Conservation (phyloP, 1,284 basidiomycete species). For the Grifola frondosa region DNA sequence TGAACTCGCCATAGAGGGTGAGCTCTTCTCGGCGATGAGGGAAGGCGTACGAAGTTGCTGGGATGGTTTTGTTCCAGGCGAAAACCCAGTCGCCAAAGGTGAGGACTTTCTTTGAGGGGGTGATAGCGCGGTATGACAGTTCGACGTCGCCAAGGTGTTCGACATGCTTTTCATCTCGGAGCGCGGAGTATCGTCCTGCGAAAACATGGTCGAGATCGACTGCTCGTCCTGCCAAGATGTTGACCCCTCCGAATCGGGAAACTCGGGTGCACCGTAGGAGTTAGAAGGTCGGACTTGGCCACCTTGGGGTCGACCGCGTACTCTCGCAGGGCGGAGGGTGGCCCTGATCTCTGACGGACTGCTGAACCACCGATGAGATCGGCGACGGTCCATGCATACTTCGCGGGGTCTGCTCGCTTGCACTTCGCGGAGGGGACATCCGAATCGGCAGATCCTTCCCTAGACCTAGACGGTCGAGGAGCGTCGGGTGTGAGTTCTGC, state of each 20-base stretch:
- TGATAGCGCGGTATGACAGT: neutral
- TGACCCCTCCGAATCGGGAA: neutral
- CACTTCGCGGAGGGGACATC: too few relatives aligned
- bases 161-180: neutral
- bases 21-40: neutral
- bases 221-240: neutral
- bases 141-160: neutral
- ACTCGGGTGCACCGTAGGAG: neutral
- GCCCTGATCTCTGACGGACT: too few relatives aligned
- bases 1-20: neutral
- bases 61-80: neutral
- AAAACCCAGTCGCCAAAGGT: neutral
- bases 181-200: neutral
- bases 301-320: neutral
- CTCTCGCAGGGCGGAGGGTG: neutral
- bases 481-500: too few relatives aligned
- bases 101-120: neutral
- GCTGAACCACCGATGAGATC: too few relatives aligned
- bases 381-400: too few relatives aligned
- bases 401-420: too few relatives aligned
- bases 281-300: neutral
- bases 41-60: constrained; percentile 2
- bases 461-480: too few relatives aligned
- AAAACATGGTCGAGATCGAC: constrained; percentile 6
- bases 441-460: too few relatives aligned